Evolutionary conservation across 2,329 filamentous ascomycete genomes (phyloP).

Genomic region (Blastomyces percursus): DNA sequence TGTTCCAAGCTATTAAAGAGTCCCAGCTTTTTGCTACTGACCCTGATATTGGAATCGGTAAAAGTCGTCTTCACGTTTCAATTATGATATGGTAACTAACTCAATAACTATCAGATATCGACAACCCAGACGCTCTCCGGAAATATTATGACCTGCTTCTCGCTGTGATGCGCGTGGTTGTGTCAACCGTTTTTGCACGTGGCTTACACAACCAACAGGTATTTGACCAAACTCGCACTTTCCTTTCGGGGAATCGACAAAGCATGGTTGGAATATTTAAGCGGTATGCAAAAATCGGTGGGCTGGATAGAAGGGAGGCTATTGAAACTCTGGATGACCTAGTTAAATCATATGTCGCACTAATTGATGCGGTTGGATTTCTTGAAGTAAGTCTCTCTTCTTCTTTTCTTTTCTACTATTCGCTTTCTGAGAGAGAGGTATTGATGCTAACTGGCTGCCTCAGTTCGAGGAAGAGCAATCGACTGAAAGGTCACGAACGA

Average conservation of each 20-base stretch:
- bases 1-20: constrained; percentile 69
- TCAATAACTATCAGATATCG: constrained; percentile 41
- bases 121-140: constrained; percentile 58
- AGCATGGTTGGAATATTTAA: constrained; percentile 86
- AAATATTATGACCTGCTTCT: constrained; percentile 78
- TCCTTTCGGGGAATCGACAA: constrained; percentile 70
- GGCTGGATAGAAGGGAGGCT: constrained; percentile 35
- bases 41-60: constrained; percentile 74
- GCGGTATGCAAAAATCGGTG: constrained; percentile 67
- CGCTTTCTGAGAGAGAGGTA: background rate
- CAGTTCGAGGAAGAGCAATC: constrained; percentile 33
- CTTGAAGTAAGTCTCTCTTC: constrained; percentile 57
- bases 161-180: constrained; percentile 68
- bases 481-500: background rate
- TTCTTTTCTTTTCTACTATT: background rate
- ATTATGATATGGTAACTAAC: constrained; percentile 1
- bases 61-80: constrained; percentile 16
- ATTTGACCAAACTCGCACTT: constrained; percentile 62
- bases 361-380: constrained; percentile 74
- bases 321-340: constrained; percentile 61
- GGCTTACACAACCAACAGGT: constrained; percentile 68
- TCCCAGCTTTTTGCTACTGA: constrained; percentile 83
- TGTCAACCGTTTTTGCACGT: constrained; percentile 67
- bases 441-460: constrained; percentile 4
- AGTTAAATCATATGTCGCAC: constrained; percentile 71